Conservation (phyloP, 768 basidiomycete genomes). For the Amylocystis lapponica region DNA sequence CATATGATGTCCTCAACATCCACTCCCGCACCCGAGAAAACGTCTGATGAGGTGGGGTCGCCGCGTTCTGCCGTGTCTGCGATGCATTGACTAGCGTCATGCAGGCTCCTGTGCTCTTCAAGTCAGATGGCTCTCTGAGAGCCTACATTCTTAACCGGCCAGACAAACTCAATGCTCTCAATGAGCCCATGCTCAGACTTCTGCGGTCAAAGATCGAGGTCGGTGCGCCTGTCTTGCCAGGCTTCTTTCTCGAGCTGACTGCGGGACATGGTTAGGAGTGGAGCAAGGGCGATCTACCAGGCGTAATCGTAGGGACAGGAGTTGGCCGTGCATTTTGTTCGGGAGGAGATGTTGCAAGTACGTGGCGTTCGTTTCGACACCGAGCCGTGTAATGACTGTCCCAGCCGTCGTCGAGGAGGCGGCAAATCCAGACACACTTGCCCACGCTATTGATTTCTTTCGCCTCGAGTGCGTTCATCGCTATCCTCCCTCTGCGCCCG, state of each 20-base stretch:
- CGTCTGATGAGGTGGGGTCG: conserved; percentile 1
- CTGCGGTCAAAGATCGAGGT: conserved; percentile 77
- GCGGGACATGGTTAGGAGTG: conserved; percentile 48
- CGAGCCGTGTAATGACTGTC: neutral
- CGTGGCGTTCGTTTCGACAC: conserved; percentile 24
- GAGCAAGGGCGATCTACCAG: conserved; percentile 63
- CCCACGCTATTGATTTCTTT: conserved; percentile 81
- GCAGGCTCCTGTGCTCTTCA: conserved; percentile 53
- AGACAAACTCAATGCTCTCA: conserved; percentile 75
- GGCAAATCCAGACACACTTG: conserved; percentile 43
- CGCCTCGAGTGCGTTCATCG: conserved; percentile 65
- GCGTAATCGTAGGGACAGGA: conserved; percentile 68
- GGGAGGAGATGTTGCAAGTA: conserved; percentile 91
- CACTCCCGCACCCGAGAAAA: conserved; percentile 9
- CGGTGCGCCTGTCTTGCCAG: conserved; percentile 18
- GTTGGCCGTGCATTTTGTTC: conserved; percentile 81
- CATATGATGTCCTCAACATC: conserved; percentile 19
- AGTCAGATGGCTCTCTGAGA: conserved; percentile 57
- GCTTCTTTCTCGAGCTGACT: neutral
- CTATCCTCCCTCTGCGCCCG: neutral
- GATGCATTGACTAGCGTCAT: conserved; percentile 6
- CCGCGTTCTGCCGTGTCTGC: neutral
- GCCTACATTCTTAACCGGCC: conserved; percentile 79
- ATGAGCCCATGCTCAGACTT: conserved; percentile 67
- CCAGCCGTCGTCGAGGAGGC: conserved; percentile 56